Evolutionary conservation across 768 basidiomycete genomes (phyloP).

Genomic region (Amanita pseudoporphyria): DNA sequence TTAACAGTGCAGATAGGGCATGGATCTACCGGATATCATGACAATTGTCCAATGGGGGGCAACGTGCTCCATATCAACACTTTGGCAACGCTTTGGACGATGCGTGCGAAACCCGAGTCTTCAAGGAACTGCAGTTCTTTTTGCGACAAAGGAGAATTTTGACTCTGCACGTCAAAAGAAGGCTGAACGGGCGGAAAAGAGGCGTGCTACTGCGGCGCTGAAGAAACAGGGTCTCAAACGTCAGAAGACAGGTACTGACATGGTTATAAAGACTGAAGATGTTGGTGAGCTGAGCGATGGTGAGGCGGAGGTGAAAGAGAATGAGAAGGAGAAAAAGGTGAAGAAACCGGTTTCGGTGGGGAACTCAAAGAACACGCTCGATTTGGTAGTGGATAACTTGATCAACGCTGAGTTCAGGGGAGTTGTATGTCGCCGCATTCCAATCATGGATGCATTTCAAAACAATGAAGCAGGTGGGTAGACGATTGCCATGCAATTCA

Average conservation of each 20-base stretch:
- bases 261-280: not conserved
- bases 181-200: not conserved
- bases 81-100: constrained; percentile 1
- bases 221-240: not conserved
- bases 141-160: not conserved
- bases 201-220: not conserved
- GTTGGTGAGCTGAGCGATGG: not conserved
- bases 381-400: not conserved
- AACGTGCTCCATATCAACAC: not conserved
- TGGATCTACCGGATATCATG: not conserved
- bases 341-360: not conserved
- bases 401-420: not conserved
- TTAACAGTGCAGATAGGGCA: not conserved
- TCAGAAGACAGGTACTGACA: too few relatives aligned
- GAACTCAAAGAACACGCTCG: not conserved
- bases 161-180: not conserved
- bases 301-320: not conserved
- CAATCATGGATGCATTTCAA: not conserved
- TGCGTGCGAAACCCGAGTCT: not conserved
- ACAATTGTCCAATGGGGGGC: not conserved
- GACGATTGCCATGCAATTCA: too few relatives aligned
- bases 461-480: constrained; percentile 1
- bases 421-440: not conserved
- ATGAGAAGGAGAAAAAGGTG: not conserved
- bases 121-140: not conserved